Conservation (phyloP, 441 rosid species). For the Adansonia madagascariensis region DNA sequence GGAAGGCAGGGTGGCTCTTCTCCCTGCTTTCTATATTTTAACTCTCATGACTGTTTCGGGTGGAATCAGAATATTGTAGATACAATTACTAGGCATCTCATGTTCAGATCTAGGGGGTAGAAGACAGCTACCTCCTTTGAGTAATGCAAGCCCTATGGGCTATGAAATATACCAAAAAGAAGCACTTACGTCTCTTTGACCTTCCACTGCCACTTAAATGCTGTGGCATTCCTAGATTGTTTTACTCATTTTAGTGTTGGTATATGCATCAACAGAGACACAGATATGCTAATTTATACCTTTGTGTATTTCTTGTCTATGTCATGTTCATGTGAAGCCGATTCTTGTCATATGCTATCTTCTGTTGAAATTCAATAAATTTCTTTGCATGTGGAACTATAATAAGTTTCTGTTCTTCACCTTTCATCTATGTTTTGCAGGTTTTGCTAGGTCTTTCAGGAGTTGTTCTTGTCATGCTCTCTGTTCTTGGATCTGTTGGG, state of each 20-base stretch:
- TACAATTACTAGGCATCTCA: neutral
- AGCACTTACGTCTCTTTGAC: constrained; percentile 6
- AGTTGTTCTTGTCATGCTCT: constrained; percentile 73
- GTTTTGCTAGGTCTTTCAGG: constrained; percentile 78
- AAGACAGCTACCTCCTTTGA: neutral
- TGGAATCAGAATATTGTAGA: neutral
- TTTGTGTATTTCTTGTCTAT: neutral
- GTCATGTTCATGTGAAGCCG: neutral
- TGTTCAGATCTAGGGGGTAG: neutral
- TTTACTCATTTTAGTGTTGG: neutral
- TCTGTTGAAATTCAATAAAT: constrained; percentile 8
- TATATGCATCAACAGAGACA: neutral
- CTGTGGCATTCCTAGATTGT: constrained; percentile 7
- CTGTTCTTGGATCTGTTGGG: constrained; percentile 80
- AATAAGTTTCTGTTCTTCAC: constrained; percentile 19
- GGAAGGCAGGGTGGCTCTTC: neutral
- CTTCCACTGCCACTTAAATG: neutral
- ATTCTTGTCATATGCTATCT: neutral
- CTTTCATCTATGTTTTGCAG: constrained; percentile 35
- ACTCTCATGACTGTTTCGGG: neutral
- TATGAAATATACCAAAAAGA: neutral
- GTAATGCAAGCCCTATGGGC: neutral
- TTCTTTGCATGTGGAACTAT: neutral
- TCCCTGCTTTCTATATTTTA: neutral
- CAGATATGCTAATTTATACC: neutral